Conservation (phyloP, 371 early-diverging fungal genomes). For the Mucor mucedo region DNA sequence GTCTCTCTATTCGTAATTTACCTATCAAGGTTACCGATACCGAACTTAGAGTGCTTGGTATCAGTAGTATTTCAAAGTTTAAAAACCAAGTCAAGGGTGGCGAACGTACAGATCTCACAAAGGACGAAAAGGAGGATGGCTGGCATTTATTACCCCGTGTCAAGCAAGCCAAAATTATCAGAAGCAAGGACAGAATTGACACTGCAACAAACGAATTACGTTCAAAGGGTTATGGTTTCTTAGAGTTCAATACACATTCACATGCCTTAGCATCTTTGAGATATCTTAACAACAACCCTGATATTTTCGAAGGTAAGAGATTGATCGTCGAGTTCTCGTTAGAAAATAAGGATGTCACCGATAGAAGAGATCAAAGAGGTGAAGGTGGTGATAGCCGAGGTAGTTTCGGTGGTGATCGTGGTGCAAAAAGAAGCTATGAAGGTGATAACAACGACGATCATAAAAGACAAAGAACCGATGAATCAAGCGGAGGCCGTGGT, state of each 20-base stretch:
- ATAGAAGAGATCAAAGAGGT: conserved; percentile 34
- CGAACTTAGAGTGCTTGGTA: conserved; percentile 67
- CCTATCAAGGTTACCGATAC: conserved; percentile 76
- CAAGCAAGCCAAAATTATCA: conserved; percentile 85
- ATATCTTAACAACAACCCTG: conserved; percentile 88
- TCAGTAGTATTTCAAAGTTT: conserved; percentile 74
- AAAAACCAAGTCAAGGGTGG: conserved; percentile 79
- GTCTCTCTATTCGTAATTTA: conserved; percentile 87
- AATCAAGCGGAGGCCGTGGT: conserved; percentile 43
- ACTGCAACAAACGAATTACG: conserved; percentile 63
- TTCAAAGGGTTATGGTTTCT: conserved; percentile 92
- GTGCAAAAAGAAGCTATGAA: conserved; percentile 16
- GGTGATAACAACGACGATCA: background rate
- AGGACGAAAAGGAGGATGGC: conserved; percentile 74
- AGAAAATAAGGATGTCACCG: conserved; percentile 85
- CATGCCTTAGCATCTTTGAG: conserved; percentile 92
- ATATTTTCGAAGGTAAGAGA: conserved; percentile 65
- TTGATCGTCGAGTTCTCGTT: conserved; percentile 91
- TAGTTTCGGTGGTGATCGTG: conserved; percentile 28
- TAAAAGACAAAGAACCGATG: conserved; percentile 9
- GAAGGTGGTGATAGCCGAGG: conserved; percentile 24
- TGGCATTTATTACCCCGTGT: conserved; percentile 74
- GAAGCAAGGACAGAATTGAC: conserved; percentile 81
- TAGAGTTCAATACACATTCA: conserved; percentile 86
- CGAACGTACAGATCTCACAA: conserved; percentile 69